Evolutionary conservation across 1,284 basidiomycete genomes (phyloP), one percentile per base, ranked within the genome.

Genomic region (Moesziomyces sp.): DNA sequence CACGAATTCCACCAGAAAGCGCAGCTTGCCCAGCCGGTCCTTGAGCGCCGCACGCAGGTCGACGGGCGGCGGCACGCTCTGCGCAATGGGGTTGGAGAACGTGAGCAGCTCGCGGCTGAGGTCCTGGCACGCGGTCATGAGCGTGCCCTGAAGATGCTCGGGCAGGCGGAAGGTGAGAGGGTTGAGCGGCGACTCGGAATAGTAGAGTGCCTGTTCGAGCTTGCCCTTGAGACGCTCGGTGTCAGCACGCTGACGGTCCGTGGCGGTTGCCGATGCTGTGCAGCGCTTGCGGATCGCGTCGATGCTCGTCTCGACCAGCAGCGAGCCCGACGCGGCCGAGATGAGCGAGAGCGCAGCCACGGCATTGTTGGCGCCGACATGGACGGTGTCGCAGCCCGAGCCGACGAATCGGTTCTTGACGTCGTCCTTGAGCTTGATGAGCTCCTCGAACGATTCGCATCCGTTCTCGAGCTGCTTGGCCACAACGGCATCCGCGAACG

Each of bases 141-240:
- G 86, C 60, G 62, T 63, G 55, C 93, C 92, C 62, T 90, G 90
- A 58, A 92, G 86, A 56, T 90, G 90, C 5, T 91, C 89, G 6
- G 91, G 91, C 74, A 94, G 90, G 72, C 90, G 91, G 80, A 95
- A 94, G 51, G 90, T 88, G 28, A 96, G 85, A 14, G 94, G 93
- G 79, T 96, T 95, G 76, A 90, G 88, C 21, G 88, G 85, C 72
- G 89, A 86, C 24, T 91, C 88, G 5, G 91, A 91, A 82, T 92
- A 95, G 55, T 93, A 85, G 72, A 96, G 92, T 10, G 92, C 93
- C 82, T 94, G 92, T 57, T 91, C 93, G 88, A 96, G 89, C 40
- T 90, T 92, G 13, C 91, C 90, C 84, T 92, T 91, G 77, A 95
- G 89, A 38, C 93, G 77, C 35, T 80, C 73, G 9, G 85, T 85